Evolutionary conservation across 164 flowering plant genomes (phyloP).

Genomic region (Cinnamomum chago): DNA sequence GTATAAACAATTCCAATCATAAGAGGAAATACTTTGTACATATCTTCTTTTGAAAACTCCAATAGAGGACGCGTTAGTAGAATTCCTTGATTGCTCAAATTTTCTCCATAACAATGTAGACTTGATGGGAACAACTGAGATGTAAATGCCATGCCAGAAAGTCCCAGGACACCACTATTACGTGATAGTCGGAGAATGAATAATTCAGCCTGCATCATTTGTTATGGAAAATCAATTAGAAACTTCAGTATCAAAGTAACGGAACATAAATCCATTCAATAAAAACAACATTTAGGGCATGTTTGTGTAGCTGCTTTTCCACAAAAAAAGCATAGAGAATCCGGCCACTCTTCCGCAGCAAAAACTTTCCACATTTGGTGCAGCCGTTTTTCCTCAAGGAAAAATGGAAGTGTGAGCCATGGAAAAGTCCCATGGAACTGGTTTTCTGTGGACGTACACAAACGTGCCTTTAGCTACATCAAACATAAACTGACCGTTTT

Average conservation of each 20-base stretch:
- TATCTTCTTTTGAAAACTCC: slow-evolving; percentile 72
- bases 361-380: no score
- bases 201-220: slow-evolving; percentile 75
- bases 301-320: no score
- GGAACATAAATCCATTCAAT: not conserved
- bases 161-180: slow-evolving; percentile 88
- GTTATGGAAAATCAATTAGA: not conserved
- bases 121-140: slow-evolving; percentile 55
- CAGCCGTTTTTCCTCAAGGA: no score
- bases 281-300: not conserved
- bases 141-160: slow-evolving; percentile 83
- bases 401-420: no score
- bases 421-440: no score
- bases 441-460: not conserved
- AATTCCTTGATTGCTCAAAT: slow-evolving; percentile 34
- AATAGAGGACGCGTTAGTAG: slow-evolving; percentile 74
- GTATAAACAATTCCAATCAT: no score
- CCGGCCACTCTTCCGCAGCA: no score
- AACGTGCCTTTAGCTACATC: not conserved
- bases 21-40: slow-evolving; percentile 53
- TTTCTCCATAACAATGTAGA: slow-evolving; percentile 24
- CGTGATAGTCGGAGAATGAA: slow-evolving; percentile 84
- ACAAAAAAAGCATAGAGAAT: no score
- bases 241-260: not conserved
- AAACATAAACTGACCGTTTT: not conserved